Evolutionary conservation across 768 basidiomycete genomes (phyloP), one percentile per base, ranked within the genome.

Genomic region (Tremella mesenterica): DNA sequence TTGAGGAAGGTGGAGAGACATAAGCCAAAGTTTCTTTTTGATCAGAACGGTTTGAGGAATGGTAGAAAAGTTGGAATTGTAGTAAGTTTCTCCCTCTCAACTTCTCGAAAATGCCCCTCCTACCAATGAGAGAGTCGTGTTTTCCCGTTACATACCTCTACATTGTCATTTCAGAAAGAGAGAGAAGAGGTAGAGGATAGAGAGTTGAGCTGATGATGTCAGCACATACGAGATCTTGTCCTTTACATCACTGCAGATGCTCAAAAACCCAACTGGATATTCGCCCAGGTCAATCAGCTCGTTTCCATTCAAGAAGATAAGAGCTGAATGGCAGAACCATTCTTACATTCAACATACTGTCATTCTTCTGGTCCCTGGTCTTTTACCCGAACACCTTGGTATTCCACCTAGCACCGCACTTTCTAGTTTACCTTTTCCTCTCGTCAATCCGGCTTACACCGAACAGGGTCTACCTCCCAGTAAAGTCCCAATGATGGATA

Each of bases 191-290:
- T n/a, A n/a, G 10, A 28, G 28, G 28, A 21, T 23, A 2, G 44
- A 6, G n/a, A 18, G 9, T 4, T 20, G 18, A 41, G 38, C 34
- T 12, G 14, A n/a, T 66, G 44, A 23, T 21, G 7, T n/a, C 12
- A 95, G 91, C 90, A 95, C 65, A 77, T 96, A 20, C 80, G 93
- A 30, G 91, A 96, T 64, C 77, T 96, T 18, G 79, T 85, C 9
- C 75, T 96, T 2, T 86, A 95, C 60, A 76, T 93, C 43, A 74
- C 84, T 23, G 85, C 85, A 0, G 88, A 92, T 64, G 83, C 81
- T 16, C 83, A 85, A n/a, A 83, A 86, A 0, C 85, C 85, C 0
- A 83, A 82, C 50, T 96, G 91, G 91, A 79, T 96, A 18, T 79
- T 81, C 47, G 79, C 92, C 36, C 85, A 90, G 72, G 91, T 88